A percentile compares a stretch with the other conserved stretches of the same genome.
phyloP scores from a whole-genome alignment of 495 filamentous ascomycete genomes.

The Clohesyomyces aquaticus region DNA sequence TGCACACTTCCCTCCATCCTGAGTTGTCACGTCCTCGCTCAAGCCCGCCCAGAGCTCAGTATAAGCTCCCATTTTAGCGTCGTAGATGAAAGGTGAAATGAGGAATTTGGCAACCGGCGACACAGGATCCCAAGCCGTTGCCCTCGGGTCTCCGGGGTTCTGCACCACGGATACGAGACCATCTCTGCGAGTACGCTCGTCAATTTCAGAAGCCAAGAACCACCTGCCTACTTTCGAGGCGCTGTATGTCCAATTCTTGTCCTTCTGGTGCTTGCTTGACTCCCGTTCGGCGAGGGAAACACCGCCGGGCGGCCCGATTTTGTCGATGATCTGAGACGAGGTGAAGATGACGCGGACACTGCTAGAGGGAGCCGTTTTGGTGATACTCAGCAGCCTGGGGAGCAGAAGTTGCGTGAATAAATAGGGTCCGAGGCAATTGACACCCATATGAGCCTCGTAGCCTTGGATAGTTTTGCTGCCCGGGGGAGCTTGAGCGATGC shows the following conservation, averaged over 20 bases:
- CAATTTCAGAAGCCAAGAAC: constrained; percentile 26
- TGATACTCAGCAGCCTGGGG: constrained; percentile 13
- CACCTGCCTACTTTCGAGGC: constrained; percentile 27
- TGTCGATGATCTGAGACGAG: constrained; percentile 40
- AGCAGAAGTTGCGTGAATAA: constrained; percentile 16
- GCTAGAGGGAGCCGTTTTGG: constrained; percentile 22
- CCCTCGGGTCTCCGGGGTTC: constrained; percentile 49
- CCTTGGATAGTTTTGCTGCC: constrained; percentile 47
- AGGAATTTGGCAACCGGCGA: background rate
- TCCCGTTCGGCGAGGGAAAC: background rate
- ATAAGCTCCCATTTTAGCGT: constrained; percentile 47
- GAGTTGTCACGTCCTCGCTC: constrained; percentile 44
- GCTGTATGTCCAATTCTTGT: constrained; percentile 11
- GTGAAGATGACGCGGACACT: constrained; percentile 49
- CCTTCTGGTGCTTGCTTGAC: background rate
- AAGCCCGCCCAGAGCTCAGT: constrained; percentile 53
- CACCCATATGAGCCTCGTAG: constrained; percentile 17
- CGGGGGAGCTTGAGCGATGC: constrained; percentile 50
- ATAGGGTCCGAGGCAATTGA: constrained; percentile 29
- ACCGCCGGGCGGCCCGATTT: constrained; percentile 30
- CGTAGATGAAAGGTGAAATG: constrained; percentile 3
- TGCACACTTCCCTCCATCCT: constrained; percentile 47
- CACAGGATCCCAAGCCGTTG: constrained; percentile 8
- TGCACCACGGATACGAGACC: constrained; percentile 49
- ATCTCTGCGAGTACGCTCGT: constrained; percentile 9